Evolutionary conservation across 164 flowering plant genomes (phyloP).

Genomic region (Saururus chinensis): DNA sequence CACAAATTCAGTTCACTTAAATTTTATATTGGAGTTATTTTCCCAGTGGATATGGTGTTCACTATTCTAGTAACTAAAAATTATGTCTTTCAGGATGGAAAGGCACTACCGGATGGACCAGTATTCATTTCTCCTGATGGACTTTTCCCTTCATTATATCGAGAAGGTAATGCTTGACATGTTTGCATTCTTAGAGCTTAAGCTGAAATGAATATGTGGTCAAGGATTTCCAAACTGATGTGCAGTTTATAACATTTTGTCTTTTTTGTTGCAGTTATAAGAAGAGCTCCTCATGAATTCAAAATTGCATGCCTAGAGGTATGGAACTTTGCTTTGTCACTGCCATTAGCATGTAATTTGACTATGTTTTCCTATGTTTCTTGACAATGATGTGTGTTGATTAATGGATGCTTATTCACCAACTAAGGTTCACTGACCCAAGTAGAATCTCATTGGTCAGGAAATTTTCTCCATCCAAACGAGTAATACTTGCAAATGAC

Average conservation of each 20-base stretch:
- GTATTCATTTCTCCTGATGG: conserved; percentile 99
- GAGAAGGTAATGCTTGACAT: conserved; percentile 54
- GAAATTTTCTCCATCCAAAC: not conserved
- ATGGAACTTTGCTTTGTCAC: conserved; percentile 8
- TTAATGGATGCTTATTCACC: not conserved
- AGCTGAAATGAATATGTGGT: not conserved
- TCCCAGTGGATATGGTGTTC: not conserved
- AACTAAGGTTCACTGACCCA: not conserved
- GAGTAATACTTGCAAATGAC: not conserved
- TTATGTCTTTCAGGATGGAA: conserved; percentile 60
- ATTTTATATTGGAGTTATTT: no score
- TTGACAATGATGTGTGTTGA: not conserved
- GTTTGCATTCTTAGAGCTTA: not conserved
- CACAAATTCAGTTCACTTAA: not conserved
- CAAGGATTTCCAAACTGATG: not conserved
- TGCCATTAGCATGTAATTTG: no score
- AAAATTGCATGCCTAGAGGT: conserved; percentile 95
- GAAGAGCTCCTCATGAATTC: conserved; percentile 99
- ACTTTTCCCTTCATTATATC: conserved; percentile 83
- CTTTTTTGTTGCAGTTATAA: conserved; percentile 48
- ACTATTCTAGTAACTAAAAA: not conserved
- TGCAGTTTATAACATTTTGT: not conserved
- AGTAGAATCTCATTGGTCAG: not conserved
- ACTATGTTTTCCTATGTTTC: not conserved
- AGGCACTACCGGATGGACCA: conserved; percentile 92